Base-by-base conservation (phyloP, 2,329 filamentous ascomycete species). In the Aspergillus sp. region DNA sequence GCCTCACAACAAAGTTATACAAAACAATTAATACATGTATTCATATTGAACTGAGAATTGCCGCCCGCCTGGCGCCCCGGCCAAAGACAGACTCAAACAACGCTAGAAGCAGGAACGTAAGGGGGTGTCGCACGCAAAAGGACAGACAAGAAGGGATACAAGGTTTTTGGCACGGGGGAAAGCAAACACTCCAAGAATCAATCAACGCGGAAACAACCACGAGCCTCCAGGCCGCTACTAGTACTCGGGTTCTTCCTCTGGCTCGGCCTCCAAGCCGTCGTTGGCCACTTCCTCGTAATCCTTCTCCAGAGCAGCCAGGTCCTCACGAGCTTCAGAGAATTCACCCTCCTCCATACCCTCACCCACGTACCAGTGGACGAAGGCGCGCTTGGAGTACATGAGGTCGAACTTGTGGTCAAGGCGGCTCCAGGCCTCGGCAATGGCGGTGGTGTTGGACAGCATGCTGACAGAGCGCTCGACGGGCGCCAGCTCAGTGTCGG, bases 291-390 rank as follows among this genome's bases (percentile, higher is more conserved):
- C 89, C 75, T 91, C 88, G 71, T 93, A 93, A 66, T 93, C 89
- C 79, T 88, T 89, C 81, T 93, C 89, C 31, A 94, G 80, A 45
- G 89, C 89, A 58, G 89, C 89, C 56, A 94, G 80, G 71, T 94
- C 89, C 78, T 94, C 89, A 63, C 89, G 87, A 57, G 89, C 89
- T 76, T 94, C 89, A 58, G 86, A 88, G 78, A 94, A 94, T 75
- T 94, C 89, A 65, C 89, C 89, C 73, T 94, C 89, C 78, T 94
- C 89, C 89, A 94, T 94, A 77, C 89, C 89, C 78, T 94, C 89
- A 61, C 89, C 89, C 49, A 94, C 89, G 62, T 87, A 87, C 84
- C 84, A 87, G 68, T 87, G 84, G n/a, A 87, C 84, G 65, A 87
- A 87, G 11, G 84, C 84, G 57, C 84, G 81, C 76, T 87, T 87